A percentile compares a stretch with the other conserved stretches of the same genome.
phyloP scores from a whole-genome alignment of 2,329 filamentous ascomycete genomes.

The Alternaria conjuncta region DNA sequence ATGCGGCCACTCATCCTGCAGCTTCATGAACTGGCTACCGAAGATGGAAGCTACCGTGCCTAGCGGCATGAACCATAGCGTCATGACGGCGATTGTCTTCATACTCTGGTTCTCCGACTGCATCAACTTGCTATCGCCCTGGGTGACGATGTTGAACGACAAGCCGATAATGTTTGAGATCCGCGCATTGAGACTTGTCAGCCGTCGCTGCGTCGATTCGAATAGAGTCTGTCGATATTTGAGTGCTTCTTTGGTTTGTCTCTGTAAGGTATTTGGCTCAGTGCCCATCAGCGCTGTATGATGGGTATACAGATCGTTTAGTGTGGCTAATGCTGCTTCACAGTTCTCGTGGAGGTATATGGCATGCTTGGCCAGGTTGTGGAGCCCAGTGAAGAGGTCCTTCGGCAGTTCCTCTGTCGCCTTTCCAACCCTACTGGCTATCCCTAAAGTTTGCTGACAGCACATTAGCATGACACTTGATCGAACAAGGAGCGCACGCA shows the following conservation, averaged over 20 bases:
- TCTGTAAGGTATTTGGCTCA: slow-evolving; percentile 8
- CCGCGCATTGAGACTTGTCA: slow-evolving; percentile 45
- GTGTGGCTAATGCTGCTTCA: slow-evolving; percentile 36
- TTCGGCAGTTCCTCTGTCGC: slow-evolving; percentile 23
- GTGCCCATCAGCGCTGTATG: slow-evolving; percentile 16
- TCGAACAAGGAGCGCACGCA: slow-evolving; percentile 7
- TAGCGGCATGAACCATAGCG: slow-evolving; percentile 53
- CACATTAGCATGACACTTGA: slow-evolving; percentile 1
- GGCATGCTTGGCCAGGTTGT: slow-evolving; percentile 50
- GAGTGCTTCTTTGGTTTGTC: slow-evolving; percentile 25
- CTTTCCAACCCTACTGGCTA: slow-evolving; percentile 24
- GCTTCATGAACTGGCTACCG: slow-evolving; percentile 37
- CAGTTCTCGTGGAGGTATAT: slow-evolving; percentile 48
- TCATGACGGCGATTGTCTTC: slow-evolving; percentile 55
- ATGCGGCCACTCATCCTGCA: slow-evolving; percentile 25
- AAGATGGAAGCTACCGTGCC: slow-evolving; percentile 43
- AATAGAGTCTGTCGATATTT: slow-evolving; percentile 42
- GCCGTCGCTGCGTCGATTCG: slow-evolving; percentile 43
- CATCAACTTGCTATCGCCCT: slow-evolving; percentile 47
- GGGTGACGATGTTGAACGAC: slow-evolving; percentile 50
- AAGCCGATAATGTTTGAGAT: slow-evolving; percentile 50
- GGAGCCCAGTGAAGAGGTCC: slow-evolving; percentile 35
- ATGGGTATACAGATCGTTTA: slow-evolving; percentile 31
- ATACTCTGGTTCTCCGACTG: slow-evolving; percentile 51
- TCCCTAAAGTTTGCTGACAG: slow-evolving; percentile 27